Base-by-base conservation (phyloP, 768 basidiomycete species). In the Boletellus emodensis region DNA sequence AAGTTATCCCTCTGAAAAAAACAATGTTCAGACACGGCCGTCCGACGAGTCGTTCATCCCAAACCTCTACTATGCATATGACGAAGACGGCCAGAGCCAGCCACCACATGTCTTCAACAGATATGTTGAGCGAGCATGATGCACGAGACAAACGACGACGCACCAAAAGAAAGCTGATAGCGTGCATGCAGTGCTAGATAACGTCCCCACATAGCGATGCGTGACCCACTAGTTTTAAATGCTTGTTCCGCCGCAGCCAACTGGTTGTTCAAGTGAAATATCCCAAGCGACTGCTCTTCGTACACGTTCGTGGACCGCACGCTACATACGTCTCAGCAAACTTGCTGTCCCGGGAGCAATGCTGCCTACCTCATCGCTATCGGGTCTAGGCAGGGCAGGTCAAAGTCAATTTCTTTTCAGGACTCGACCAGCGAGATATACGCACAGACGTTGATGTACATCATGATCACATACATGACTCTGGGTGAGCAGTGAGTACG, bases 281-380 rank as follows among this genome's bases (percentile, higher is more conserved):
- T 72, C 3, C 93, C 95, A 20, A 98, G 77, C 0, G 92, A 94
- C 46, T 81, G 83, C 60, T 96, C 94, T 67, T 99, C 95, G 63
- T 98, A 96, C 0, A 91, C 90, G 58, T 92, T 91, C 40, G 87
- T 85, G n/a, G 90, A 85, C 11, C 95, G 90, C 18, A 98, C 90
- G 64, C 89, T 89, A 44, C 12, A 42, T 6, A 4, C 15, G 40
- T 26, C 17, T 65, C 24, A 50, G 17, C 15, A 49, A 28, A 9
- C 30, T 34, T 37, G 4, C 13, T 3, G 7, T 6, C 2, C 20
- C 15, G 1, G 40, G 40, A 43, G 6, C 1, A 4, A 18, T 13
- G 12, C 12, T 15, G 55, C 71, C 17, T 43, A 84, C 86, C 86
- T 90, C 83, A 90, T 79, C 1, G 87, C 87, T 57, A 90, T 85